A percentile compares a stretch with the other conserved stretches of the same genome.
Evolutionary conservation across 768 basidiomycete genomes (phyloP).

Genomic region (Psilocybe tampanensis): DNA sequence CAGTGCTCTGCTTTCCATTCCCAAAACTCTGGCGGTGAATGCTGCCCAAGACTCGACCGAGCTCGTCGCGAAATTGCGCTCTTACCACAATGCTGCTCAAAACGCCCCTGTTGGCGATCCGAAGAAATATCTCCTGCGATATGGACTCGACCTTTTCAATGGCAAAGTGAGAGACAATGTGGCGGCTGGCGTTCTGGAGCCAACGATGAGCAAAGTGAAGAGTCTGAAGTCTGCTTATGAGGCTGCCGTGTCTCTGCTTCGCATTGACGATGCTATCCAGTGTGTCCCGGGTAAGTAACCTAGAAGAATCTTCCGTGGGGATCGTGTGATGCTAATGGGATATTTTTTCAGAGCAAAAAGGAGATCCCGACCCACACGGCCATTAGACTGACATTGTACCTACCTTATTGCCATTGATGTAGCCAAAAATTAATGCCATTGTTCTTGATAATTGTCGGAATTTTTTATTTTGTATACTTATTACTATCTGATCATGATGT

Average conservation of each 20-base stretch:
- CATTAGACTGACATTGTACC: constrained; percentile 43
- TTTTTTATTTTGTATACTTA: no score
- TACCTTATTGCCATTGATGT: constrained; percentile 8
- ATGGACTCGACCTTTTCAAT: constrained; percentile 93
- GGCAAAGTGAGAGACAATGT: constrained; percentile 97
- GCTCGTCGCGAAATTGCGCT: constrained; percentile 93
- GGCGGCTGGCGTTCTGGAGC: constrained; percentile 90
- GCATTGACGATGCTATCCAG: constrained; percentile 96
- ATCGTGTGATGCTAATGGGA: constrained; percentile 18
- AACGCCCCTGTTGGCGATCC: constrained; percentile 89
- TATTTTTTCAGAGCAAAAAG: constrained; percentile 60
- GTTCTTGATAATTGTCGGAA: no score
- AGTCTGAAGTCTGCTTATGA: constrained; percentile 97
- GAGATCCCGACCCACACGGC: constrained; percentile 74
- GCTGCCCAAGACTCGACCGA: constrained; percentile 99
- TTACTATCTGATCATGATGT: constrained; percentile 4
- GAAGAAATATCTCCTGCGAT: constrained; percentile 87
- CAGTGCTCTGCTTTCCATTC: constrained; percentile 87
- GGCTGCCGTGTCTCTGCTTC: constrained; percentile 90
- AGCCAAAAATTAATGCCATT: constrained; percentile 12
- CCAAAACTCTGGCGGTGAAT: constrained; percentile 96
- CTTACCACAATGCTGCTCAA: constrained; percentile 97
- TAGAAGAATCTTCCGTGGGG: neutral
- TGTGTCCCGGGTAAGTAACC: constrained; percentile 74
- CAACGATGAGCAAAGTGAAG: constrained; percentile 96